phyloP scores from a whole-genome alignment of 495 filamentous ascomycete genomes.

The Aspergillus sclerotioniger region DNA sequence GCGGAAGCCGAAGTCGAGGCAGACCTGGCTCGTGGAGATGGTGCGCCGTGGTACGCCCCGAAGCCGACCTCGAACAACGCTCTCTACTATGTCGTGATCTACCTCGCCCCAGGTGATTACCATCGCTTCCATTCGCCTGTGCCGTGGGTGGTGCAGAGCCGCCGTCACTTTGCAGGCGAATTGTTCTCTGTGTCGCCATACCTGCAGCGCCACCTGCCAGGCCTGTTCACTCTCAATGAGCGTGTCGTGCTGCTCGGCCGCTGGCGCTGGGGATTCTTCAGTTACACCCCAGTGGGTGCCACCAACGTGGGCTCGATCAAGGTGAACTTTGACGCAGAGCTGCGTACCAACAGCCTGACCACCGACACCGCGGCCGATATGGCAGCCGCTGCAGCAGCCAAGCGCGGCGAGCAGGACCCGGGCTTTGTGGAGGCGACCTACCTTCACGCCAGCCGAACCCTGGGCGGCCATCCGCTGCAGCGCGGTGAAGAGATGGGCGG shows the following conservation, averaged over 20 bases:
- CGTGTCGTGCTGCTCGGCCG: slow-evolving; percentile 89
- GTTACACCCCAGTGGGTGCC: slow-evolving; percentile 90
- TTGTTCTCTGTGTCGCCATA: slow-evolving; percentile 94
- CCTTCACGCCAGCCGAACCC: slow-evolving; percentile 66
- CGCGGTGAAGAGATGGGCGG: slow-evolving; percentile 97
- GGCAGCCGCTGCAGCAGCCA: slow-evolving; percentile 73
- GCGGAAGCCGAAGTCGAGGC: slow-evolving; percentile 80
- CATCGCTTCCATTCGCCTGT: slow-evolving; percentile 96
- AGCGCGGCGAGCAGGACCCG: slow-evolving; percentile 73
- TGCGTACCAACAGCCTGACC: slow-evolving; percentile 86
- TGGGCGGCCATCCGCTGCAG: slow-evolving; percentile 78
- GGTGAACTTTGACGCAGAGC: slow-evolving; percentile 94
- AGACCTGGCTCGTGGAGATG: slow-evolving; percentile 72
- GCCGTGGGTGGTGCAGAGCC: slow-evolving; percentile 87
- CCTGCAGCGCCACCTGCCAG: slow-evolving; percentile 84
- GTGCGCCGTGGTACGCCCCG: slow-evolving; percentile 72
- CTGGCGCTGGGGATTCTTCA: slow-evolving; percentile 98
- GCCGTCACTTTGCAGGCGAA: slow-evolving; percentile 95
- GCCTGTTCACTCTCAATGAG: slow-evolving; percentile 95
- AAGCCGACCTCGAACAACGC: slow-evolving; percentile 56
- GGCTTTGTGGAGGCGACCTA: slow-evolving; percentile 93
- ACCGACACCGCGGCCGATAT: slow-evolving; percentile 86
- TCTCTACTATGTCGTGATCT: slow-evolving; percentile 95
- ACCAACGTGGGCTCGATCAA: slow-evolving; percentile 99
- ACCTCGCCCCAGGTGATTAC: slow-evolving; percentile 98